Evolutionary conservation across 108 stramenopile species (phyloP), one percentile per base, ranked within the genome.

Genomic region (Cyclostephanos invisitatus): DNA sequence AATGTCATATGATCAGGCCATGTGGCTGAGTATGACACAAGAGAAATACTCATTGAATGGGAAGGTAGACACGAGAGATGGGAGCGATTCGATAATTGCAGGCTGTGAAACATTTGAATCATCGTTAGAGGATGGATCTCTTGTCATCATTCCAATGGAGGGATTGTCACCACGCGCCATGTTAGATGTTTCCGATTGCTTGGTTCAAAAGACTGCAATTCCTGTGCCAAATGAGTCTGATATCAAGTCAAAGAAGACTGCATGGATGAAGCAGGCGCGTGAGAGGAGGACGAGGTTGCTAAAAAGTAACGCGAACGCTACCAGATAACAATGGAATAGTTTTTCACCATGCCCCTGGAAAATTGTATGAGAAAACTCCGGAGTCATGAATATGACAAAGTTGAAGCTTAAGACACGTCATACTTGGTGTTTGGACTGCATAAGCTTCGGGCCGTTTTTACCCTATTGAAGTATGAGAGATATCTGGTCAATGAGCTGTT

Each of bases 121-220:
- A 46, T 46, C 44, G 15, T 11, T 15, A 46, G 12, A 40, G 3
- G 40, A 7, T 11, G 11, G 40, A 40, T 40, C 8, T 40, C 11
- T 8, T 7, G 36, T 37, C 2, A 27, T 7, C 15, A 8, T 2
- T 2, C 32, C 18, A 29, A 59, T 9, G 36, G 18, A 37, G 58
- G 60, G 22, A 10, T 21, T 37, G 36, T 12, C 40, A 36, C 7
- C 60, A 21, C 2, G 0, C 10, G 60, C 60, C 17, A 36, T 61
- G 60, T 37, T 37, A 8, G 37, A 61, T 42, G 60, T 61, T 8
- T 42, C 60, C 20, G 40, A 61, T 42, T 21, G 37, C 40, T 42
- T 61, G 37, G 60, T 61, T 37, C 22, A 44, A 40, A 61, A 61
- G 60, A 61, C 60, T 37, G 29, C 36, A 40, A 20, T 61, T 17